Evolutionary conservation across 805 yeast genomes (phyloP).

Genomic region (Saccharomycopsis sp.): DNA sequence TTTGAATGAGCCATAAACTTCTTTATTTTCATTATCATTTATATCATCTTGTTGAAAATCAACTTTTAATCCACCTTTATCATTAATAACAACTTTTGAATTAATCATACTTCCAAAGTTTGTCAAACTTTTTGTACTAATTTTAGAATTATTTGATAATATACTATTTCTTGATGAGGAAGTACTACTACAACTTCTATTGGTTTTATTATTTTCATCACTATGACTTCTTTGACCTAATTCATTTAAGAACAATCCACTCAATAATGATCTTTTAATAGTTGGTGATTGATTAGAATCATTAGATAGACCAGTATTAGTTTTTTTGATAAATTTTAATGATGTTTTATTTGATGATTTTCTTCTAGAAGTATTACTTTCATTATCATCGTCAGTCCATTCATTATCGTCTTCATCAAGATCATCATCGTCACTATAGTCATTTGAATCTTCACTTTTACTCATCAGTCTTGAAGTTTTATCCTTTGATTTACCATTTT

Average conservation of each 20-base stretch:
- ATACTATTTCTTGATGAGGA: too few relatives aligned
- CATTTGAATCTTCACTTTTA: neutral
- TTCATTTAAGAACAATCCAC: slow-evolving; percentile 16
- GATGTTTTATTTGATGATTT: neutral
- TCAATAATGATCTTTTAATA: slow-evolving; percentile 11
- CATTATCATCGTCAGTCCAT: slow-evolving; percentile 17
- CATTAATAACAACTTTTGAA: slow-evolving; percentile 2
- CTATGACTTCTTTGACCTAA: too few relatives aligned
- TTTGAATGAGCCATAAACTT: too few relatives aligned
- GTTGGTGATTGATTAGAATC: neutral
- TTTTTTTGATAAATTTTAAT: slow-evolving; percentile 1
- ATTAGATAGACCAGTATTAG: neutral
- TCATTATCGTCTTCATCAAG: slow-evolving; percentile 13
- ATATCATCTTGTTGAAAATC: neutral
- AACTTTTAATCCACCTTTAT: slow-evolving; percentile 8
- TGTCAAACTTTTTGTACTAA: neutral
- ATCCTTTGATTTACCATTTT: neutral
- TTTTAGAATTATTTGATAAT: neutral
- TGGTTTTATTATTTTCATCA: neutral
- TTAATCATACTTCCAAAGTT: neutral
- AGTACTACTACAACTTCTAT: neutral
- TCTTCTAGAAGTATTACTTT: neutral
- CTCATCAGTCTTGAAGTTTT: neutral
- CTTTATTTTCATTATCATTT: neutral
- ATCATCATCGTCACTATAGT: slow-evolving; percentile 3